Percentiles rank a stretch among this genome's conserved stretches.
These are phyloP conservation scores for Amaranthus palmeri DNA, from an alignment of 148 eudicot species.

Conservation along the genomic window DNA sequence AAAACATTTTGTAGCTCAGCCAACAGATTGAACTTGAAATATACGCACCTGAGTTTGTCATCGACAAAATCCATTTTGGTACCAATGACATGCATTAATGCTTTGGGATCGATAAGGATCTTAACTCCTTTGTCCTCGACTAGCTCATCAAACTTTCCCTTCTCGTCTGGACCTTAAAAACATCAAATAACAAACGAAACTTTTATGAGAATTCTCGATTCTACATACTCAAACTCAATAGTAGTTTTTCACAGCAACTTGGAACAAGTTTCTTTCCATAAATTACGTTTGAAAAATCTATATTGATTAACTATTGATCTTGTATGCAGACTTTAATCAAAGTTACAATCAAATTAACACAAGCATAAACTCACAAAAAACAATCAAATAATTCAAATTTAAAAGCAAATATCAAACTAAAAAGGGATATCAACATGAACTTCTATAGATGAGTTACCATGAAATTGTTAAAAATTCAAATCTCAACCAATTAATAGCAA, in stretches of 20 bases:
- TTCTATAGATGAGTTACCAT: no score
- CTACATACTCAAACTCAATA: not conserved
- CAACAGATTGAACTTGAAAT: not conserved
- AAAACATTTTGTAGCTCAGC: not conserved
- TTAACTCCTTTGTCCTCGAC: conserved; percentile 95
- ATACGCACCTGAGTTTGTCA: conserved; percentile 78
- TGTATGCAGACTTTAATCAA: no score
- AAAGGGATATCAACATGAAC: no score
- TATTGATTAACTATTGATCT: no score
- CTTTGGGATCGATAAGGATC: conserved; percentile 92
- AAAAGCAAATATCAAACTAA: no score
- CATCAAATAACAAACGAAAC: not conserved
- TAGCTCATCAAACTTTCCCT: conserved; percentile 91
- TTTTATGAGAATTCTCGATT: not conserved
- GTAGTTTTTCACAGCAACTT: not conserved
- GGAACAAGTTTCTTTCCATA: not conserved
- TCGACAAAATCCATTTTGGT: conserved; percentile 96
- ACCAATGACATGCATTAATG: conserved; percentile 95
- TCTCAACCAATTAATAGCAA: no score
- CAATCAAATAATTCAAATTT: no score
- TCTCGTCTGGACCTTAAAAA: conserved; percentile 57
- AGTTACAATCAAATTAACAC: no score
- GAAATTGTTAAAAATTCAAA: no score
- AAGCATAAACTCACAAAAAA: no score
- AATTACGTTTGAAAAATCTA: no score